Base-by-base conservation (phyloP, 164 flowering plant genomes). In the Liquidambar formosana region DNA sequence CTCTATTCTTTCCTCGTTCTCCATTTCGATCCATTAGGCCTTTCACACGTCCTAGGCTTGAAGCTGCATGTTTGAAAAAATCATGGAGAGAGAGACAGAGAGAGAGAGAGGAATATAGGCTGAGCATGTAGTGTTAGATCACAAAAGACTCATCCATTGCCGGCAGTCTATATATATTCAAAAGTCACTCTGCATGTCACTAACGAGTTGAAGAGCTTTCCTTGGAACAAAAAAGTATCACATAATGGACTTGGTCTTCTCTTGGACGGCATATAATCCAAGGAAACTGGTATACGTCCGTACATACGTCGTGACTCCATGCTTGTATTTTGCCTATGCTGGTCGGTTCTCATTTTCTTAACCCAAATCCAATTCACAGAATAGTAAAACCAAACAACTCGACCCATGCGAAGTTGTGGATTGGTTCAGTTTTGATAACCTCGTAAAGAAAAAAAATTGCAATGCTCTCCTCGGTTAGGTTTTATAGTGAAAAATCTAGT, bases 261-360 rank as follows among this genome's bases (percentile, higher is more conserved):
- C 38, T 21, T 13, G 64, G 73, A 69, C 77, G 77, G 77, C 77
- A 69, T 47, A 74, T 67, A 56, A 26, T 61, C 27, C 70, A 67
- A 57, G 41, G 41, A 33, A 33, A 33, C 41, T 33, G n/a, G n/a
- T n/a, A n/a, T n/a, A n/a, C n/a, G n/a, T n/a, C n/a, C n/a, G n/a
- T n/a, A n/a, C n/a, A n/a, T n/a, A n/a, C n/a, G n/a, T n/a, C n/a
- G n/a, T n/a, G n/a, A n/a, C n/a, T n/a, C n/a, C n/a, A n/a, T n/a
- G n/a, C n/a, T n/a, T n/a, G n/a, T n/a, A n/a, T n/a, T n/a, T n/a
- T n/a, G n/a, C n/a, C n/a, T n/a, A n/a, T n/a, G n/a, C n/a, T n/a
- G n/a, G n/a, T n/a, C n/a, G n/a, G n/a, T n/a, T n/a, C n/a, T n/a
- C n/a, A n/a, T n/a, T n/a, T n/a, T n/a, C n/a, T n/a, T n/a, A n/a